Percentiles rank a stretch among this genome's conserved stretches.
These are phyloP conservation scores for Bathelium albidoporum DNA, from an alignment of 495 filamentous ascomycete genomes.

Conservation along the genomic window DNA sequence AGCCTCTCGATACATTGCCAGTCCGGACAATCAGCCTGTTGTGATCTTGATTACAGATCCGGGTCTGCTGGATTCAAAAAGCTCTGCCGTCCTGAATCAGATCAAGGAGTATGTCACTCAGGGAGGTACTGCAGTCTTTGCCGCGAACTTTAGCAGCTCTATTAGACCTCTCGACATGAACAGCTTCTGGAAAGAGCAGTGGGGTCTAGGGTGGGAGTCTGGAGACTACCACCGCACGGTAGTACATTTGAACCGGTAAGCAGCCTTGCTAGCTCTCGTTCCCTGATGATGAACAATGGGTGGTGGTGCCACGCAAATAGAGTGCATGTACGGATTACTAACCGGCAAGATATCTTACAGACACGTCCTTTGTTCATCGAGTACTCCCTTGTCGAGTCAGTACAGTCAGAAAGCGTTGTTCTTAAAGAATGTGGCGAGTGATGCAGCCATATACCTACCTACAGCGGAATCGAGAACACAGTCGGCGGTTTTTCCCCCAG, in stretches of 20 bases:
- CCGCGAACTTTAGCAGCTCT: background rate
- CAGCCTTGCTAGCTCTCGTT: too few species aligned
- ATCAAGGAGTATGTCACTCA: too few species aligned
- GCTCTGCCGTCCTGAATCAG: too few species aligned
- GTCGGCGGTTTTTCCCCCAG: background rate
- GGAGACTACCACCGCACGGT: conserved; percentile 31
- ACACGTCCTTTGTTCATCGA: too few species aligned
- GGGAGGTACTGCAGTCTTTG: background rate
- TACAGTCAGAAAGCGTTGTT: background rate
- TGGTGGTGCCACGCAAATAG: too few species aligned
- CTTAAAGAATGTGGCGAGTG: background rate
- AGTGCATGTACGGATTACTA: too few species aligned
- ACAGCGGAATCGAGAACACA: background rate
- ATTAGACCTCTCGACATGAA: conserved; percentile 9
- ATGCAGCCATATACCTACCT: background rate
- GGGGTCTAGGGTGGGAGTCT: conserved; percentile 32
- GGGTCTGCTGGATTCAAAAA: too few species aligned
- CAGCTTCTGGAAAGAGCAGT: conserved; percentile 18
- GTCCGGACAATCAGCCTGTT: too few species aligned
- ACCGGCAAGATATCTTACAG: too few species aligned
- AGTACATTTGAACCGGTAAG: too few species aligned
- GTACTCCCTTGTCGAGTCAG: background rate
- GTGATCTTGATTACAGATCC: too few species aligned
- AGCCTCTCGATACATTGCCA: too few species aligned
- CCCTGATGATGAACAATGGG: conserved; percentile 1